Percentiles rank a stretch among this genome's conserved stretches.
Evolutionary conservation across 2,329 filamentous ascomycete genomes (phyloP).

Genomic region (Neobulgaria alba): DNA sequence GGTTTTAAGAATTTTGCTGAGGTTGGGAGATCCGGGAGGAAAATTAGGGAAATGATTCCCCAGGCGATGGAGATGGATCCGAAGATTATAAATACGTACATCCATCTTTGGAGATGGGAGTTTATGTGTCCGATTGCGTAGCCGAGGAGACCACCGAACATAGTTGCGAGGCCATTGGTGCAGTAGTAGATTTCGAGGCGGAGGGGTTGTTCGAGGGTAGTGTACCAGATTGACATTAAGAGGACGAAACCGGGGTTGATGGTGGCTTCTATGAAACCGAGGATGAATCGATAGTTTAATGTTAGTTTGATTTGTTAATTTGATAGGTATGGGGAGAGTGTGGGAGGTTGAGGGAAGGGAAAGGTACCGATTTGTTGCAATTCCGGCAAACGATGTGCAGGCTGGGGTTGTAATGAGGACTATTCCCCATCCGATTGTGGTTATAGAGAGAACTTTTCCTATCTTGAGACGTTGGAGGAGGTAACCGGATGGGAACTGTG

Average conservation of each 20-base stretch:
- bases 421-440: conserved; percentile 39
- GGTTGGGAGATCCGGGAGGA: conserved; percentile 53
- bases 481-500: conserved; percentile 42
- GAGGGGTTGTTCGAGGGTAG: conserved; percentile 37
- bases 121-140: conserved; percentile 47
- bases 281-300: conserved; percentile 20
- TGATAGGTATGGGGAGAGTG: no score
- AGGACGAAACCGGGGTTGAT: conserved; percentile 42
- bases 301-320: no score
- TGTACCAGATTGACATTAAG: conserved; percentile 34
- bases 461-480: conserved; percentile 41
- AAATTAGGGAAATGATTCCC: conserved; percentile 46
- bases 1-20: conserved; percentile 51
- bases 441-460: conserved; percentile 38
- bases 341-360: conserved; percentile 22
- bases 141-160: conserved; percentile 39
- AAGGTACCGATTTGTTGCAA: conserved; percentile 52
- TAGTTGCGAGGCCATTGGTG: conserved; percentile 47
- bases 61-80: conserved; percentile 44
- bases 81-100: conserved; percentile 56
- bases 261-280: conserved; percentile 47
- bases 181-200: conserved; percentile 50
- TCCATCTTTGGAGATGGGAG: conserved; percentile 50
- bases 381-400: conserved; percentile 48
- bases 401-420: conserved; percentile 41